Evolutionary conservation across 176 grass and related monocot species (phyloP).

Genomic region (Thalia dealbata): DNA sequence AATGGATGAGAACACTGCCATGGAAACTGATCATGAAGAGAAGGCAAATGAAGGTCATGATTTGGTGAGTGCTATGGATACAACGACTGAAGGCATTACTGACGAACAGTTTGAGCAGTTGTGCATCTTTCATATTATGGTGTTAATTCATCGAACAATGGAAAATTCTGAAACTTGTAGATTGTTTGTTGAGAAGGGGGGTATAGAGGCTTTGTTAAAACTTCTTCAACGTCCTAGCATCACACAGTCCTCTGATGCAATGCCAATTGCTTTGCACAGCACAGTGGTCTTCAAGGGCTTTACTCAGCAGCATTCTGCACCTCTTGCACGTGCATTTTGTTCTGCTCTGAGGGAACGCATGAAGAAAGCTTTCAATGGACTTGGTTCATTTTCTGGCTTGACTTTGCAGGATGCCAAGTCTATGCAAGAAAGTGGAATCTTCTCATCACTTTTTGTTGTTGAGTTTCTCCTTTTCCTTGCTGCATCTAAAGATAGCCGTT

Average conservation of each 20-base stretch:
- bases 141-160: constrained; percentile 90
- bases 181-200: constrained; percentile 93
- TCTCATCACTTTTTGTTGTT: constrained; percentile 84
- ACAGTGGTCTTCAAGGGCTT: constrained; percentile 97
- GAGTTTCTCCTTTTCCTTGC: constrained; percentile 93
- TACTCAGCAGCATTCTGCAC: constrained; percentile 88
- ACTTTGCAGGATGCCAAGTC: constrained; percentile 22
- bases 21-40: constrained; percentile 83
- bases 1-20: constrained; percentile 59
- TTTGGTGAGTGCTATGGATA: constrained; percentile 67
- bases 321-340: constrained; percentile 79
- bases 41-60: constrained; percentile 45
- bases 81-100: constrained; percentile 39
- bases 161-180: constrained; percentile 96
- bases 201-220: constrained; percentile 68
- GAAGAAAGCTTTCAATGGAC: constrained; percentile 58
- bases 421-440: constrained; percentile 35
- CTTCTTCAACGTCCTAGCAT: constrained; percentile 85
- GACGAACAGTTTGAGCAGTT: constrained; percentile 90
- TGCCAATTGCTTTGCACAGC: constrained; percentile 98
- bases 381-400: constrained; percentile 43
- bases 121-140: constrained; percentile 96
- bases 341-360: constrained; percentile 74
- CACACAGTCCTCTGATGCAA: constrained; percentile 95
- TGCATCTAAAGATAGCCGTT: constrained; percentile 86